Evolutionary conservation across 768 basidiomycete species (phyloP).

Genomic region (Lentinula sp.): DNA sequence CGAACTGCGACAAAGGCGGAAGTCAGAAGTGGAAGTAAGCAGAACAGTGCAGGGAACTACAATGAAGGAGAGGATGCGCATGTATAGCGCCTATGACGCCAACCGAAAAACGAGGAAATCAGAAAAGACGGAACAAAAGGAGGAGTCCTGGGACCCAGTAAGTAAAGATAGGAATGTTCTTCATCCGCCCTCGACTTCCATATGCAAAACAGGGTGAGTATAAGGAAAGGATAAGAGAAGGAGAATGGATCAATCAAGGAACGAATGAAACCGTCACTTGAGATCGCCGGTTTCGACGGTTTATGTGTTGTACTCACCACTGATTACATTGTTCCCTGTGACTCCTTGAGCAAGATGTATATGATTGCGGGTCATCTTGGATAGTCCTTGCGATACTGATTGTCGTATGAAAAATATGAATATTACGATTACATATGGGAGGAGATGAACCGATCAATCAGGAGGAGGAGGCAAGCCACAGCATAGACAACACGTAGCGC

Average conservation of each 20-base stretch:
- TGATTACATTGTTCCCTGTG: slow-evolving; percentile 58
- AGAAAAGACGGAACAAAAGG: neutral
- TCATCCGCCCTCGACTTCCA: neutral
- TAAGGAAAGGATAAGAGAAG: neutral
- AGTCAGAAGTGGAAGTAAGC: neutral
- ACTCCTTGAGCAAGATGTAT: slow-evolving; percentile 88
- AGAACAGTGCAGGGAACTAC: neutral
- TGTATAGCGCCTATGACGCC: neutral
- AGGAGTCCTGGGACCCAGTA: neutral
- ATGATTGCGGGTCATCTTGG: slow-evolving; percentile 84
- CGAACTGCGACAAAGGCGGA: neutral
- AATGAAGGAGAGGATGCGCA: neutral
- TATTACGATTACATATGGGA: too few species aligned
- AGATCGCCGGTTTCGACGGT: too few species aligned
- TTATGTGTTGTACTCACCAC: slow-evolving; percentile 43
- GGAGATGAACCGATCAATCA: too few species aligned
- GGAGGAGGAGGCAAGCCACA: too few species aligned
- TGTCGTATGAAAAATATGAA: too few species aligned
- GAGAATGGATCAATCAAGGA: neutral
- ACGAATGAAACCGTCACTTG: neutral
- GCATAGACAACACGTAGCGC: too few species aligned
- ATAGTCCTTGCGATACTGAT: slow-evolving; percentile 65
- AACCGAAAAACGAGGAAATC: neutral
- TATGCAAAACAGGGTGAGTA: neutral
- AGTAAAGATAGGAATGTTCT: neutral